These are phyloP conservation scores for Exophiala dermatitidis DNA, from an alignment of 2,329 filamentous ascomycete genomes.

Conservation along the genomic window DNA sequence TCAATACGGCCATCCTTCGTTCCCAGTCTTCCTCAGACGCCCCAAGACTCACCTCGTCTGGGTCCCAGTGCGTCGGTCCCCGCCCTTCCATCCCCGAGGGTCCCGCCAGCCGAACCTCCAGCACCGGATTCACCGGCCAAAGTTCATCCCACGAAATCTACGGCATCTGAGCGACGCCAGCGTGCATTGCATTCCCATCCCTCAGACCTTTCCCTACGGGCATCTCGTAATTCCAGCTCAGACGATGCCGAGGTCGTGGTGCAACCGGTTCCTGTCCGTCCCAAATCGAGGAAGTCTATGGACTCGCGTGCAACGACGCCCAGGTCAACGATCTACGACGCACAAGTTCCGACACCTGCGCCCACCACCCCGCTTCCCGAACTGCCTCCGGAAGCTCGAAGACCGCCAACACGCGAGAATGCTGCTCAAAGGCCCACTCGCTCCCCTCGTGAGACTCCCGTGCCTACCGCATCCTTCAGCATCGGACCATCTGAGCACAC, in stretches of 20 bases:
- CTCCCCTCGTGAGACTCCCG: conserved; percentile 7
- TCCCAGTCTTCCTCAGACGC: conserved; percentile 18
- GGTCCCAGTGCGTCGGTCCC: conserved; percentile 4
- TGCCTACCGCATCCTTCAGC: background rate
- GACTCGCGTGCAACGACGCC: conserved; percentile 20
- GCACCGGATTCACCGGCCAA: conserved; percentile 3
- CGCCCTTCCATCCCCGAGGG: conserved; percentile 8
- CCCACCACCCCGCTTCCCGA: conserved; percentile 22
- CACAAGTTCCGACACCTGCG: conserved; percentile 19
- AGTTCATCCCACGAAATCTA: conserved; percentile 17
- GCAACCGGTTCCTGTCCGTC: conserved; percentile 10
- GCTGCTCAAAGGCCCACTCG: conserved; percentile 2
- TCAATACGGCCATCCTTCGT: conserved; percentile 11
- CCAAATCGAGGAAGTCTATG: conserved; percentile 20
- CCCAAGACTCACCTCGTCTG: conserved; percentile 19
- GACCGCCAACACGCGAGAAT: conserved; percentile 12
- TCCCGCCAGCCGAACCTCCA: conserved; percentile 10
- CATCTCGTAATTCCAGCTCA: conserved; percentile 14
- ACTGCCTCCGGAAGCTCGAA: conserved; percentile 17
- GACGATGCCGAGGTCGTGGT: conserved; percentile 18
- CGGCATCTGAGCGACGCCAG: conserved; percentile 22
- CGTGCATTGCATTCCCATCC: conserved; percentile 26
- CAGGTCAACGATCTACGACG: conserved; percentile 20
- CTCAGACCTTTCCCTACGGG: conserved; percentile 19
- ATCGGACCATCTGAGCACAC: conserved; percentile 16